Evolutionary conservation across 768 basidiomycete species (phyloP).

Genomic region (Suillus paluster): DNA sequence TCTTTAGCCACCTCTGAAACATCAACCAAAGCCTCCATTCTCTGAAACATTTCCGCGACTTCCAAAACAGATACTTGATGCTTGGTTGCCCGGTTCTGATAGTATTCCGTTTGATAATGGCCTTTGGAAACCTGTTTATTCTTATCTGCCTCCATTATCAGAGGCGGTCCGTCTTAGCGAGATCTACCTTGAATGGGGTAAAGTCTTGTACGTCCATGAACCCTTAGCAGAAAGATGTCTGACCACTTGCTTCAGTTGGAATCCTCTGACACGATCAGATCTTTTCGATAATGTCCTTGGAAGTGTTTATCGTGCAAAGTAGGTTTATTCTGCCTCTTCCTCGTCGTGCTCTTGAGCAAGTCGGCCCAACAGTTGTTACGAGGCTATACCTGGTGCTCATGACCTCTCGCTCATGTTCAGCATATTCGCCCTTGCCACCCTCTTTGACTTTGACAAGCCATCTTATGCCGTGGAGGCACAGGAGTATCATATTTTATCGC

Average conservation of each 20-base stretch:
- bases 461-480: constrained; percentile 58
- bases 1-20: constrained; percentile 29
- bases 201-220: constrained; percentile 52
- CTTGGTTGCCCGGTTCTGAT: constrained; percentile 39
- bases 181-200: constrained; percentile 65
- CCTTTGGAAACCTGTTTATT: constrained; percentile 48
- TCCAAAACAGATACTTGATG: constrained; percentile 44
- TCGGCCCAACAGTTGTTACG: constrained; percentile 40
- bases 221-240: not conserved
- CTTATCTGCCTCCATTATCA: constrained; percentile 55
- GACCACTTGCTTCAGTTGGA: constrained; percentile 45
- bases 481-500: constrained; percentile 65
- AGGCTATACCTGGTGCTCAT: constrained; percentile 48
- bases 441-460: constrained; percentile 58
- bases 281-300: constrained; percentile 60
- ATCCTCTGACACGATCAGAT: constrained; percentile 54
- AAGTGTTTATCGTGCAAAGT: constrained; percentile 59
- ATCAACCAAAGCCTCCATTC: constrained; percentile 17
- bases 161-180: constrained; percentile 67
- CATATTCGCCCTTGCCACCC: constrained; percentile 64
- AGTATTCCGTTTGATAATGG: constrained; percentile 35
- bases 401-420: constrained; percentile 65
- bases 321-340: constrained; percentile 17
- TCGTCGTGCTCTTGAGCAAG: not conserved
- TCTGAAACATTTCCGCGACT: constrained; percentile 39